Percentiles rank a stretch among this genome's conserved stretches.
Conservation (phyloP, 441 rosid species). For the Adansonia grandidieri region DNA sequence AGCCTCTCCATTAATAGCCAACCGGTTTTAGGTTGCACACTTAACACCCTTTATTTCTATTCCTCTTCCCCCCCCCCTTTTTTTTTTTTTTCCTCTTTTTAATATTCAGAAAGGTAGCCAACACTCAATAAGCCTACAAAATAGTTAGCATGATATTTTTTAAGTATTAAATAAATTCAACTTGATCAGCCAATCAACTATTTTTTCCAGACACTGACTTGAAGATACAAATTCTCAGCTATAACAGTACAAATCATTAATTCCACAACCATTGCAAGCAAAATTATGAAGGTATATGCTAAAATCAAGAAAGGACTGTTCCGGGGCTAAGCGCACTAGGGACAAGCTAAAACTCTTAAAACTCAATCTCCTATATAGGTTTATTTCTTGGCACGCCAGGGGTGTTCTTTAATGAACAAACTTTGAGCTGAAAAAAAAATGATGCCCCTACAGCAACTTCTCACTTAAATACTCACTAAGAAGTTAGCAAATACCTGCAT, state of each 20-base stretch:
- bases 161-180: conserved; percentile 9
- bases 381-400: no score
- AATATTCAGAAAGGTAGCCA: not conserved
- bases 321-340: not conserved
- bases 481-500: not conserved
- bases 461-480: not conserved
- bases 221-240: conserved; percentile 7
- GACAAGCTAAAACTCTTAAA: not conserved
- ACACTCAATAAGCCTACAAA: not conserved
- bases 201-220: not conserved
- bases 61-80: not conserved
- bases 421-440: not conserved
- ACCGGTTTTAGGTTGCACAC: not conserved
- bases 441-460: conserved; percentile 12
- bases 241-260: not conserved
- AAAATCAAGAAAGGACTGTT: not conserved
- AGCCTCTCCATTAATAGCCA: not conserved
- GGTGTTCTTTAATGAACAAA: not conserved
- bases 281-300: not conserved
- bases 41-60: not conserved
- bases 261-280: not conserved
- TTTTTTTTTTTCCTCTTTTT: not conserved
- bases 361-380: not conserved
- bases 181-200: not conserved
- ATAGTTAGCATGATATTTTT: not conserved